These are phyloP conservation scores for Fistulifera pelliculosa DNA, from an alignment of 108 stramenopile genomes.

Conservation along the genomic window DNA sequence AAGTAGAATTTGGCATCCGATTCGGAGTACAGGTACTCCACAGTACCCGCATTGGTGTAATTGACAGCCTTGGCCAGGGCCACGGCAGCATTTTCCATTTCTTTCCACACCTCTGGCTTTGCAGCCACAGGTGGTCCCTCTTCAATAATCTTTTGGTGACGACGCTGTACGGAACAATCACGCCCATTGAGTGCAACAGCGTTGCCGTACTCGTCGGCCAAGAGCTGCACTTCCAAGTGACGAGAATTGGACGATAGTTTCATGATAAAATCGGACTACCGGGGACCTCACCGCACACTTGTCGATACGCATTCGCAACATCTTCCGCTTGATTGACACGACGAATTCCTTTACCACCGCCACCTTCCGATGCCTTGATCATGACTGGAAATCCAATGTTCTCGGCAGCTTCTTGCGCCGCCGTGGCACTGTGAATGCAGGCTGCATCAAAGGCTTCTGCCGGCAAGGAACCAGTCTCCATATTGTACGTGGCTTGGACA, in stretches of 20 bases:
- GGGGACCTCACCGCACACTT: constrained; percentile 97
- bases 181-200: constrained; percentile 98
- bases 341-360: constrained; percentile 99
- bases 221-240: constrained; percentile 97
- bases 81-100: constrained; percentile 98
- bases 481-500: constrained; percentile 74
- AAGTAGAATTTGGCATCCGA: constrained; percentile 90
- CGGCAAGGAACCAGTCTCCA: constrained; percentile 64
- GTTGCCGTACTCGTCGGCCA: constrained; percentile 95
- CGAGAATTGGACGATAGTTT: constrained; percentile 78
- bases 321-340: constrained; percentile 56
- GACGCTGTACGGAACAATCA: constrained; percentile 98
- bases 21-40: constrained; percentile 97
- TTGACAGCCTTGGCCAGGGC: constrained; percentile 94
- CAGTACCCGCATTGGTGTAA: constrained; percentile 98
- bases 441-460: constrained; percentile 82
- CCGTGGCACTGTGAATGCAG: constrained; percentile 64
- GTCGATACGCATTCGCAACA: constrained; percentile 87
- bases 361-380: constrained; percentile 99
- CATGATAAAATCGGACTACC: constrained; percentile 99
- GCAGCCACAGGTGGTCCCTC: constrained; percentile 98
- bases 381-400: constrained; percentile 97
- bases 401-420: constrained; percentile 67
- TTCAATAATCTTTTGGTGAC: constrained; percentile 99
- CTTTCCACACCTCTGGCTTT: constrained; percentile 77